Evolutionary conservation across 1,284 basidiomycete species (phyloP), one percentile per base, ranked within the genome.

Genomic region (Cutaneotrichosporon sp.): DNA sequence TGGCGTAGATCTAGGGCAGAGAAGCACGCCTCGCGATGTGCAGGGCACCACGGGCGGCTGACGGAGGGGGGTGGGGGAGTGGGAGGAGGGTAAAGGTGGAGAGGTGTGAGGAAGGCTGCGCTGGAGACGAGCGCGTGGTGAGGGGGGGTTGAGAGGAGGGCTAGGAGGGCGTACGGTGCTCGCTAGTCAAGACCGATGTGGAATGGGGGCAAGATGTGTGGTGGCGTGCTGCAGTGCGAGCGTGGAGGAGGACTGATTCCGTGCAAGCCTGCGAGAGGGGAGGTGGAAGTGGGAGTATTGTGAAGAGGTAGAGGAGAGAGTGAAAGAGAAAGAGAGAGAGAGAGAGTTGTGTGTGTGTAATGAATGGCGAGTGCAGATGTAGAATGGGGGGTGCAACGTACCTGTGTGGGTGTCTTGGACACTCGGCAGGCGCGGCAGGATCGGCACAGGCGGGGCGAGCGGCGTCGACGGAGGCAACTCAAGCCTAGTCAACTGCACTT

Each of bases 321-420:
- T 16, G 50, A 46, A n/a, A 53, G 36, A 31, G 56, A 52, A 25
- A 13, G 42, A 46, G 29, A 29, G 29, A 29, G 29, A 29, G n/a
- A n/a, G n/a, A 10, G 20, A 29, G 20, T 43, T 46, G 27, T 55
- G 54, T 33, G 54, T 29, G 27, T 29, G 29, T 20, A n/a, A 27
- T 31, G 42, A 46, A 18, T 9, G 43, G 8, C 29, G 54, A 34
- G 42, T 29, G 43, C 42, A 22, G 42, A 46, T 42, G 43, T 27
- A 20, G 54, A 42, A 27, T 42, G 4, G 36, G 18, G 36, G 36
- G 29, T 29, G 29, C 29, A 29, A 29, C 29, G 29, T 29, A 29
- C 29, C 29, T 29, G 29, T 29, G 29, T 29, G 9, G 29, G 29
- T 29, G 29, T 29, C 29, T 9, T 5, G 29, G 9, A 29, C 4